Evolutionary conservation across 2,329 filamentous ascomycete genomes (phyloP).

Genomic region (Sarocladium oryzae): DNA sequence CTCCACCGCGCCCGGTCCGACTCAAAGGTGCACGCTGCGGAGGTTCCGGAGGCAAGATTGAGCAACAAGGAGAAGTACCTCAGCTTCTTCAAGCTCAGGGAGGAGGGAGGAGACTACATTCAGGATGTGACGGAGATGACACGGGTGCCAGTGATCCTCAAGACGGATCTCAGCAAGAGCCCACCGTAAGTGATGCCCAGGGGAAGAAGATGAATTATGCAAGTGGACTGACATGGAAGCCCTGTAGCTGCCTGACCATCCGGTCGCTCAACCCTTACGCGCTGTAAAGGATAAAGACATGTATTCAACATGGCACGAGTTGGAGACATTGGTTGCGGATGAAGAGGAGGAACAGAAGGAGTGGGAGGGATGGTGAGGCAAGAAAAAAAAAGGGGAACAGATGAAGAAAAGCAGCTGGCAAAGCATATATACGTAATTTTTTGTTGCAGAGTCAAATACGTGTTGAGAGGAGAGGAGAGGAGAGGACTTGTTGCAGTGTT

Average conservation of each 20-base stretch:
- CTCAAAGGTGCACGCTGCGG: conserved; percentile 74
- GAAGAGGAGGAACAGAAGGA: not conserved
- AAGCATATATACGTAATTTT: conserved; percentile 8
- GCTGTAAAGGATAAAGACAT: conserved; percentile 28
- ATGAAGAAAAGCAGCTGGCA: not conserved
- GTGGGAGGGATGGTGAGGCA: not conserved
- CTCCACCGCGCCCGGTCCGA: conserved; percentile 90
- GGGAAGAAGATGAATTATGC: not conserved
- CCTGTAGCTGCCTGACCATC: conserved; percentile 68
- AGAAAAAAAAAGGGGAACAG: not conserved
- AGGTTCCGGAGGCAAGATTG: conserved; percentile 71
- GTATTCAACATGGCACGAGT: conserved; percentile 11
- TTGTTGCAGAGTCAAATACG: conserved; percentile 7
- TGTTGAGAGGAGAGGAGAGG: too few species aligned
- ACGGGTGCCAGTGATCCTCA: conserved; percentile 91
- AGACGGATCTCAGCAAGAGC: conserved; percentile 97
- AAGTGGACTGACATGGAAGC: conserved; percentile 17
- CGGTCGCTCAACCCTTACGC: conserved; percentile 77
- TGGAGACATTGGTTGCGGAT: not conserved
- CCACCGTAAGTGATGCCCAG: conserved; percentile 73
- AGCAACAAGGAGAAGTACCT: conserved; percentile 96
- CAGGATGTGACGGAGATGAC: conserved; percentile 99
- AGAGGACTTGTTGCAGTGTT: not conserved
- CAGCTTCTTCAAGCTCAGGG: conserved; percentile 79
- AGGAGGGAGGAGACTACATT: conserved; percentile 92